Evolutionary conservation across 495 filamentous ascomycete species (phyloP).

Genomic region (Daldinia loculata): DNA sequence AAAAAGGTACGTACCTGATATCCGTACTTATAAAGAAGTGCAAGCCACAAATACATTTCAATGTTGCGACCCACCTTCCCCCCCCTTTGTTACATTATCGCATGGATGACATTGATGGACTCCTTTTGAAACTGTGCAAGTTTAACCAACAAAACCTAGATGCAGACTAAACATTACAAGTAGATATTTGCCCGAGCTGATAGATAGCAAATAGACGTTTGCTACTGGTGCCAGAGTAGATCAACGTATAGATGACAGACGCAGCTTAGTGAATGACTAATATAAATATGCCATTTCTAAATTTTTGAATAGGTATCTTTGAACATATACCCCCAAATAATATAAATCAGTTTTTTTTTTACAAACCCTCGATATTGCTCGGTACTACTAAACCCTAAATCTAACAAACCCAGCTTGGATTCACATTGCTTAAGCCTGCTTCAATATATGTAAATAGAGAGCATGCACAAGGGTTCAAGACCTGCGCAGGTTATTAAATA

Average conservation of each 20-base stretch:
- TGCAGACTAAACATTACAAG: background rate
- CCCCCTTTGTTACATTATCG: slow-evolving; percentile 13
- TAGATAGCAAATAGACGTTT: background rate
- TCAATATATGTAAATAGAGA: background rate
- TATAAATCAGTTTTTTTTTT: too few species aligned
- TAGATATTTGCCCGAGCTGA: background rate
- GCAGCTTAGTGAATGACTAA: too few species aligned
- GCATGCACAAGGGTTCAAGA: background rate
- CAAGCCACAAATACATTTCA: slow-evolving; percentile 23
- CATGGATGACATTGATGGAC: slow-evolving; percentile 22
- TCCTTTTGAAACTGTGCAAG: slow-evolving; percentile 10
- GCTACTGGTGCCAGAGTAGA: too few species aligned
- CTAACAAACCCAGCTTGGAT: background rate
- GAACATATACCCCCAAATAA: too few species aligned
- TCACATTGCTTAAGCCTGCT: background rate
- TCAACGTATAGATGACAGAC: too few species aligned
- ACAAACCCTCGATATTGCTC: too few species aligned
- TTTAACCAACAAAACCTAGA: background rate
- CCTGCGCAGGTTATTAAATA: background rate
- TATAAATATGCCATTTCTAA: too few species aligned
- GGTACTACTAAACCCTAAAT: background rate
- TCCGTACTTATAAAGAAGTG: too few species aligned
- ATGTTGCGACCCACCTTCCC: slow-evolving; percentile 16
- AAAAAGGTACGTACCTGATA: background rate
- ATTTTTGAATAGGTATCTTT: too few species aligned